Evolutionary conservation across 495 filamentous ascomycete genomes (phyloP), one percentile per base, ranked within the genome.

Genomic region (Aspergillus biplanus): DNA sequence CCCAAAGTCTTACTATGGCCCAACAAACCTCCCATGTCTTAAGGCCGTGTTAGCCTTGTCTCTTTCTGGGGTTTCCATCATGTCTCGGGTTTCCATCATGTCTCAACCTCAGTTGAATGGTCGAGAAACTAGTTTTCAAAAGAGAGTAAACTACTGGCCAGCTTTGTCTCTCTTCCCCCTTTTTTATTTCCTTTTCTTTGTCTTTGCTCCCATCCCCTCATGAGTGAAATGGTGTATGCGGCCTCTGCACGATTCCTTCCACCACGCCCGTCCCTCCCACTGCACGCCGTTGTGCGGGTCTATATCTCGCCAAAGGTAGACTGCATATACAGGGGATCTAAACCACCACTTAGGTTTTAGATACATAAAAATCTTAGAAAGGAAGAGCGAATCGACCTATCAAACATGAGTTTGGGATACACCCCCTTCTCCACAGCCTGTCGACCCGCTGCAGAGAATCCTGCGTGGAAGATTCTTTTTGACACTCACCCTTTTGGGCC

Each of bases 401-500:
- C 13, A 52, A 47, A 58, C 62, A 42, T 33, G 59, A 18, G 48
- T 49, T 47, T 15, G 46, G n/a, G 58, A 50, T 13, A 47, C 59
- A 52, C 55, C 58, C 58, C 21, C 53, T 50, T 64, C 64, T 67
- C 68, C 68, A 70, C 66, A 54, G 63, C 67, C 61, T 69, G 67
- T 68, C 62, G 56, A 63, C 61, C 11, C 54, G 39, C 68, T 78
- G 75, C 75, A 78, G 63, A 71, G 75, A 79, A 79, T 73, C 61
- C 62, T 77, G 72, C 71, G 73, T 73, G 62, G 75, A 79, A 77
- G 53, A 13, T 77, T 77, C 74, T 70, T 34, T 57, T 65, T 74
- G 61, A 67, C 48, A 46, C 39, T 58, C 21, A 11, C 37, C 46
- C 44, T 62, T 54, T 50, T 34, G 33, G 7, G 31, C 52, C 35